These are phyloP conservation scores for Camellia lanceoleosa DNA, from an alignment of 148 eudicot genomes.

Conservation along the genomic window DNA sequence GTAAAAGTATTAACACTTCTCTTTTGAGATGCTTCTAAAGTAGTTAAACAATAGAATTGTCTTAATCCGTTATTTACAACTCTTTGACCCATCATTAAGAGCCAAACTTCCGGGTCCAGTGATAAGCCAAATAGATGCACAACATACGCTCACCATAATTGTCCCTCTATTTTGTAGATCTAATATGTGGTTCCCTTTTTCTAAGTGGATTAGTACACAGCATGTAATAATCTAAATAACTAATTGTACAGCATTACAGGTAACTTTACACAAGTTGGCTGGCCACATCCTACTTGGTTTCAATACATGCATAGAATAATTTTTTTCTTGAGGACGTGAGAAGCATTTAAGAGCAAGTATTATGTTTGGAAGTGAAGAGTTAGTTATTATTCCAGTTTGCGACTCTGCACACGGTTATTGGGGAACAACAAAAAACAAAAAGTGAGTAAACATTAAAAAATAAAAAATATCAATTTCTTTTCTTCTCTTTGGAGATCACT, in stretches of 20 bases:
- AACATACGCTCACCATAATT: not conserved
- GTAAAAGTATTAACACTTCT: not conserved
- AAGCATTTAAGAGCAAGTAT: not conserved
- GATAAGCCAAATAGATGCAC: not conserved
- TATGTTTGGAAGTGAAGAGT: not conserved
- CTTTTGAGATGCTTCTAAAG: not conserved
- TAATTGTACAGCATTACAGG: not conserved
- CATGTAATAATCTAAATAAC: not conserved
- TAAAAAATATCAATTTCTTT: too few relatives aligned
- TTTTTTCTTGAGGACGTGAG: not conserved
- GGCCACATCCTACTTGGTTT: not conserved
- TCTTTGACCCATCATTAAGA: not conserved
- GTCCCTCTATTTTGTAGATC: not conserved
- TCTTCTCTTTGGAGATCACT: too few relatives aligned
- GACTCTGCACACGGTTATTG: too few relatives aligned
- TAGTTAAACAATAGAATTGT: not conserved
- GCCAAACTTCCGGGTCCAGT: not conserved
- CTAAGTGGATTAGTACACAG: not conserved
- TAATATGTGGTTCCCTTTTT: not conserved
- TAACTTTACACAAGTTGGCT: not conserved
- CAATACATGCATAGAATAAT: not conserved
- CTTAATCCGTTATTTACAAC: not conserved
- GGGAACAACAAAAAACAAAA: too few relatives aligned
- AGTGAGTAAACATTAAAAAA: too few relatives aligned
- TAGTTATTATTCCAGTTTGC: not conserved